Percentiles rank a stretch among this genome's conserved stretches.
Conservation (phyloP, 805 yeast genomes). For the Saccharomyces paradoxus region DNA sequence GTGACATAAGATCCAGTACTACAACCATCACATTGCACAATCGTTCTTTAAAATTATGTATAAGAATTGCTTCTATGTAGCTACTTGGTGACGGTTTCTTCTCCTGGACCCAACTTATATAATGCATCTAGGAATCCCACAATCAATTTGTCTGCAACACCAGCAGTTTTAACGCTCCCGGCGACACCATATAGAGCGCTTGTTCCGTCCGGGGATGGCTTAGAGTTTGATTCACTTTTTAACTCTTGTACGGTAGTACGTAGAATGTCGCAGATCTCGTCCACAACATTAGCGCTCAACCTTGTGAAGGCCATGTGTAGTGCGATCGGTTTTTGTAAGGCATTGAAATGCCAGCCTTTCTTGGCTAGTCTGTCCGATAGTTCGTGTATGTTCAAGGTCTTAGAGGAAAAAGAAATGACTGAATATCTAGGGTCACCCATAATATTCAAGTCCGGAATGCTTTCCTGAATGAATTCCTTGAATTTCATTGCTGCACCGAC, state of each 20-base stretch:
- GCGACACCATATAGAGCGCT: slow-evolving; percentile 95
- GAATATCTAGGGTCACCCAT: slow-evolving; percentile 82
- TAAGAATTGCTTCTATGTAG: neutral
- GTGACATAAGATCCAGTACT: neutral
- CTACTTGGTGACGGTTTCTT: neutral
- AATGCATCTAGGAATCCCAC: slow-evolving; percentile 75
- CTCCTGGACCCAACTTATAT: slow-evolving; percentile 42
- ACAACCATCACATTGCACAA: neutral
- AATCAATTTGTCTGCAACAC: slow-evolving; percentile 73
- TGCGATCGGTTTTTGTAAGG: slow-evolving; percentile 86
- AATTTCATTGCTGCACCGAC: slow-evolving; percentile 55
- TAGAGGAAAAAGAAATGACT: slow-evolving; percentile 70
- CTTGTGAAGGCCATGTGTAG: slow-evolving; percentile 83
- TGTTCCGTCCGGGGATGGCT: slow-evolving; percentile 47
- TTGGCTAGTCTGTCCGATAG: slow-evolving; percentile 61
- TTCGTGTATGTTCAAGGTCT: slow-evolving; percentile 59
- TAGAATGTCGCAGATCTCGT: slow-evolving; percentile 49
- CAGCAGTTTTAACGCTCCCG: slow-evolving; percentile 76
- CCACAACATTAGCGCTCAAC: slow-evolving; percentile 54
- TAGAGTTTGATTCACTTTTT: slow-evolving; percentile 22
- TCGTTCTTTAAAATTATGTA: neutral
- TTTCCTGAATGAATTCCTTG: slow-evolving; percentile 38
- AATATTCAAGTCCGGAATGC: slow-evolving; percentile 51
- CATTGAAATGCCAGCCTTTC: slow-evolving; percentile 72
- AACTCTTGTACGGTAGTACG: slow-evolving; percentile 38